Evolutionary conservation across 1,139 yeast species (phyloP).

Genomic region (Meyerozyma sp.): DNA sequence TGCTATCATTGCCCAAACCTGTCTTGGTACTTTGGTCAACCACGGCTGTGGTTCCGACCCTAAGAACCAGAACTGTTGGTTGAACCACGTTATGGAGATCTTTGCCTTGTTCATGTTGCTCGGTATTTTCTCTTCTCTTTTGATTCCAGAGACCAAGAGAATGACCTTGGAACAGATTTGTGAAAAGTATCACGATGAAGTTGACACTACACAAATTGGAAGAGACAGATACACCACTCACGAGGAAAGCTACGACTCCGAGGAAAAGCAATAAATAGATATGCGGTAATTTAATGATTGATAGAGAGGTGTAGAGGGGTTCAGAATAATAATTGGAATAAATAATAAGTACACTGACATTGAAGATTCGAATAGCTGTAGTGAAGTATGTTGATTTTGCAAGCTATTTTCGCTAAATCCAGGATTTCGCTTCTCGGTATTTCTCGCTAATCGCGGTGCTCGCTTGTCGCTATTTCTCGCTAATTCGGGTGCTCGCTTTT

Average conservation of each 20-base stretch:
- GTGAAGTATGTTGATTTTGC: no score
- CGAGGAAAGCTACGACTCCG: constrained; percentile 27
- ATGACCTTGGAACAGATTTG: constrained; percentile 77
- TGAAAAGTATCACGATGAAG: constrained; percentile 75
- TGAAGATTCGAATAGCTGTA: no score
- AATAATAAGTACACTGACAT: no score
- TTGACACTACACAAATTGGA: constrained; percentile 43
- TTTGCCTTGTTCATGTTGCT: constrained; percentile 85
- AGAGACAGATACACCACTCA: constrained; percentile 29
- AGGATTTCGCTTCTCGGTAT: no score
- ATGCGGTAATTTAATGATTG: neutral
- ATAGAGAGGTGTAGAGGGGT: neutral
- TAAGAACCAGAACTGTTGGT: constrained; percentile 58
- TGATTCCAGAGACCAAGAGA: constrained; percentile 88
- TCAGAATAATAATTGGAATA: no score
- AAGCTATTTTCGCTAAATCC: no score
- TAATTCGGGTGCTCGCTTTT: no score
- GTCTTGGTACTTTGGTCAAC: constrained; percentile 76
- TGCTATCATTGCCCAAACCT: constrained; percentile 92
- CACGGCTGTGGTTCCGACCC: constrained; percentile 60
- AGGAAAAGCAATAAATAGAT: constrained; percentile 9
- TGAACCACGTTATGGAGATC: constrained; percentile 89
- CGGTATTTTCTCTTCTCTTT: constrained; percentile 59
- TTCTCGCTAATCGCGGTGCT: neutral
- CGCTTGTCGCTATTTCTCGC: no score